These are phyloP conservation scores for Raphanus sativus DNA, from an alignment of 345 rosid species.

Conservation along the genomic window DNA sequence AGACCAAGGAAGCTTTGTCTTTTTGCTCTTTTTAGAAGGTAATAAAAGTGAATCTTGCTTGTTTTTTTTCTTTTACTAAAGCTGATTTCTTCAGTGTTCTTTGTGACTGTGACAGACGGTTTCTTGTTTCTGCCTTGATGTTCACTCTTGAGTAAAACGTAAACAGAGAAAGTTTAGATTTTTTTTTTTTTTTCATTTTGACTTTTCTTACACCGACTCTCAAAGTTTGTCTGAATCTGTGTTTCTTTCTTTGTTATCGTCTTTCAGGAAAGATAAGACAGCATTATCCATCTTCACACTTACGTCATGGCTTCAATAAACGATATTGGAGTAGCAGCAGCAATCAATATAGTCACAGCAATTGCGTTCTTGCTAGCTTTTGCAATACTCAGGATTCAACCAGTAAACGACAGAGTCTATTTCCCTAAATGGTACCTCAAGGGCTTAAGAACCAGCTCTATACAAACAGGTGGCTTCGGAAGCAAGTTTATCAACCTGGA, in stretches of 20 bases:
- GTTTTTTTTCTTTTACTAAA: not conserved
- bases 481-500: not conserved
- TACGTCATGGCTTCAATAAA: conserved; percentile 67
- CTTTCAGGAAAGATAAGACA: conserved; percentile 28
- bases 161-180: not conserved
- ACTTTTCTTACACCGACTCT: not conserved
- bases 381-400: not conserved
- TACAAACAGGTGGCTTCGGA: not conserved
- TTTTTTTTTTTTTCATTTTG: not conserved
- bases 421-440: not conserved
- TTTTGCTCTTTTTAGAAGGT: conserved; percentile 20
- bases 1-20: conserved; percentile 24
- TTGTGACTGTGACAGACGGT: conserved; percentile 19
- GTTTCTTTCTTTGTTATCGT: not conserved
- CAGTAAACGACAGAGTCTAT: not conserved
- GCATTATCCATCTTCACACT: not conserved
- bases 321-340: conserved; percentile 84
- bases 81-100: conserved; percentile 15
- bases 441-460: not conserved
- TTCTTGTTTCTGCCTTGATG: conserved; percentile 19
- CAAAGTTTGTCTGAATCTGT: conserved; percentile 22
- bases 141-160: not conserved
- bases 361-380: conserved; percentile 33
- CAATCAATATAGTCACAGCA: conserved; percentile 78
- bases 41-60: conserved; percentile 8